phyloP scores from a whole-genome alignment of 2,329 filamentous ascomycete genomes.

The Aspergillus neoniger region DNA sequence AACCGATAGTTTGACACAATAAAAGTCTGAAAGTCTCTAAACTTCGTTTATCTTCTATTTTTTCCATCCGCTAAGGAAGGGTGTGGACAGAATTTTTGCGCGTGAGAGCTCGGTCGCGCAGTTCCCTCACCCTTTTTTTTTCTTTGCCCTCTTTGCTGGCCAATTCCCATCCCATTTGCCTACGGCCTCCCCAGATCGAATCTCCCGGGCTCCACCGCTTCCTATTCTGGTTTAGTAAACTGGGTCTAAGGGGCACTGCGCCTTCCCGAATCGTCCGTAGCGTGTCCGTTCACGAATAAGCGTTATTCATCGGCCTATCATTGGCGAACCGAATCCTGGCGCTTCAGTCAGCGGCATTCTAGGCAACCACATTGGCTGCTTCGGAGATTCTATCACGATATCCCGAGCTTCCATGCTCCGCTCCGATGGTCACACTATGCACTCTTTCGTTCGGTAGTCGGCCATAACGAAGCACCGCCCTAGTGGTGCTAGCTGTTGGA shows the following conservation, averaged over 20 bases:
- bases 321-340: constrained; percentile 21
- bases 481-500: constrained; percentile 1
- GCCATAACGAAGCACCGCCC: background rate
- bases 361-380: constrained; percentile 17
- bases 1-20: constrained; percentile 8
- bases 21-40: background rate
- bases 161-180: constrained; percentile 14
- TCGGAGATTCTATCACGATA: constrained; percentile 7
- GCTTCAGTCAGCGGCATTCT: constrained; percentile 24
- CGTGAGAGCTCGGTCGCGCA: constrained; percentile 3
- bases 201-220: constrained; percentile 29
- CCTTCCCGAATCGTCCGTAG: constrained; percentile 25
- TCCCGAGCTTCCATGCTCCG: constrained; percentile 11
- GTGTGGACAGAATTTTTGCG: background rate
- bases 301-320: constrained; percentile 24
- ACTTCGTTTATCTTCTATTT: background rate
- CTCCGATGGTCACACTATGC: background rate
- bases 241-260: constrained; percentile 22
- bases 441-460: background rate
- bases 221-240: constrained; percentile 29
- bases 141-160: background rate
- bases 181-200: constrained; percentile 32
- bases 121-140: constrained; percentile 8
- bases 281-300: constrained; percentile 29
- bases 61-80: background rate